Conservation (phyloP, 1,284 basidiomycete genomes). For the Ustanciosporium gigantosporum region DNA sequence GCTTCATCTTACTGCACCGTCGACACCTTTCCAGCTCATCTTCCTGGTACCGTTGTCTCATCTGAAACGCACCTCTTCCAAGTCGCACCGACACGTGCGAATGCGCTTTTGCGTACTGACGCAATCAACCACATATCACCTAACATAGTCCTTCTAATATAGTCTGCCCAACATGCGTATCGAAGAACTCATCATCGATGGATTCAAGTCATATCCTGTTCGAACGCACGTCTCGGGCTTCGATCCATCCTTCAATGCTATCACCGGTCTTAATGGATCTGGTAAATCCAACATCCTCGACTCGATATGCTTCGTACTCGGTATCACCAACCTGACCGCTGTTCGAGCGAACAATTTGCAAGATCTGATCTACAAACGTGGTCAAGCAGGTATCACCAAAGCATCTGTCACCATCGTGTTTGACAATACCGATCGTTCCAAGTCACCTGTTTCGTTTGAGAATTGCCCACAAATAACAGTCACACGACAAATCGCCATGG, state of each 20-base stretch:
- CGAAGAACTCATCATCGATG: conserved; percentile 64
- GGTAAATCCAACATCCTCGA: conserved; percentile 66
- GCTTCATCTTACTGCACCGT: too few species aligned
- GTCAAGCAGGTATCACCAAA: conserved; percentile 94
- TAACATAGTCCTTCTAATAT: too few species aligned
- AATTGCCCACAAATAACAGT: conserved; percentile 88
- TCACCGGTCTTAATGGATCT: conserved; percentile 86
- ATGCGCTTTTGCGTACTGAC: too few species aligned
- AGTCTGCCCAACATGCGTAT: conserved; percentile 59
- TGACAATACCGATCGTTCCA: conserved; percentile 90
- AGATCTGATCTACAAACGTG: conserved; percentile 96
- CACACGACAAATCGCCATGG: conserved; percentile 93
- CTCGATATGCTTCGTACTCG: conserved; percentile 60
- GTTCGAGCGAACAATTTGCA: conserved; percentile 92
- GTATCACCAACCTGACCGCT: conserved; percentile 57
- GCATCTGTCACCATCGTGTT: conserved; percentile 99
- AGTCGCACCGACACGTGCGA: too few species aligned
- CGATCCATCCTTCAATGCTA: conserved; percentile 95
- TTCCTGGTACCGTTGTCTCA: too few species aligned
- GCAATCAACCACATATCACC: too few species aligned
- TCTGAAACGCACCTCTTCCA: too few species aligned
- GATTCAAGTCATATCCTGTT: conserved; percentile 75
- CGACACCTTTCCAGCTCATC: too few species aligned
- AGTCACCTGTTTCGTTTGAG: conserved; percentile 83
- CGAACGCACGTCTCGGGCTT: conserved; percentile 91